phyloP scores from a whole-genome alignment of 2,329 filamentous ascomycete species.

The Colletotrichum sp. region DNA sequence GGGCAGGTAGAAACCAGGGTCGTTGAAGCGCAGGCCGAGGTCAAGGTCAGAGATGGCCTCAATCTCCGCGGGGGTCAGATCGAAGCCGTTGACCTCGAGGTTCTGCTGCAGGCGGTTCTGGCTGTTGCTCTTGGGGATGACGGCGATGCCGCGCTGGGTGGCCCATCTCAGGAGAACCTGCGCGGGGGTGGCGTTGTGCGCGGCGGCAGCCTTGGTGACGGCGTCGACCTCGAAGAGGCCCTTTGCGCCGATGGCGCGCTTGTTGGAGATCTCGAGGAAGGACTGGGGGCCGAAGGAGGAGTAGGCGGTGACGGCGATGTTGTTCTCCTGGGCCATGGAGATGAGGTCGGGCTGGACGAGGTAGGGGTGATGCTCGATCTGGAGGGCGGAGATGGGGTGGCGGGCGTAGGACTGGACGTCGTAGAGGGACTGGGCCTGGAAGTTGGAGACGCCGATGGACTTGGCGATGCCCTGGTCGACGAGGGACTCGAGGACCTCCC shows the following conservation, averaged over 20 bases:
- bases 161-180: conserved; percentile 73
- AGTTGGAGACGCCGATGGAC: conserved; percentile 67
- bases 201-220: conserved; percentile 57
- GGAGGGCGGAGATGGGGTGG: conserved; percentile 58
- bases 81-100: conserved; percentile 60
- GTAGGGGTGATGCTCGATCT: conserved; percentile 75
- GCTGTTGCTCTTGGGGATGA: conserved; percentile 69
- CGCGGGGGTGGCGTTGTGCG: conserved; percentile 63
- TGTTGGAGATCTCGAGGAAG: conserved; percentile 37
- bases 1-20: conserved; percentile 47
- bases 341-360: conserved; percentile 64
- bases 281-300: conserved; percentile 67
- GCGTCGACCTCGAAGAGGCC: conserved; percentile 35
- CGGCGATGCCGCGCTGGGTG: conserved; percentile 66
- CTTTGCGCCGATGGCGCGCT: conserved; percentile 28
- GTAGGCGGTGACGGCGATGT: conserved; percentile 68
- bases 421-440: conserved; percentile 62
- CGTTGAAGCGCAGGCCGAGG: conserved; percentile 64
- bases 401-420: conserved; percentile 66
- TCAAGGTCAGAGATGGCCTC: conserved; percentile 60
- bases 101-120: conserved; percentile 55
- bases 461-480: conserved; percentile 54
- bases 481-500: conserved; percentile 65
- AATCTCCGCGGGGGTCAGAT: conserved; percentile 59
- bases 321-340: conserved; percentile 59